Base-by-base conservation (phyloP, 495 filamentous ascomycete genomes). In the Neurospora sp. region DNA sequence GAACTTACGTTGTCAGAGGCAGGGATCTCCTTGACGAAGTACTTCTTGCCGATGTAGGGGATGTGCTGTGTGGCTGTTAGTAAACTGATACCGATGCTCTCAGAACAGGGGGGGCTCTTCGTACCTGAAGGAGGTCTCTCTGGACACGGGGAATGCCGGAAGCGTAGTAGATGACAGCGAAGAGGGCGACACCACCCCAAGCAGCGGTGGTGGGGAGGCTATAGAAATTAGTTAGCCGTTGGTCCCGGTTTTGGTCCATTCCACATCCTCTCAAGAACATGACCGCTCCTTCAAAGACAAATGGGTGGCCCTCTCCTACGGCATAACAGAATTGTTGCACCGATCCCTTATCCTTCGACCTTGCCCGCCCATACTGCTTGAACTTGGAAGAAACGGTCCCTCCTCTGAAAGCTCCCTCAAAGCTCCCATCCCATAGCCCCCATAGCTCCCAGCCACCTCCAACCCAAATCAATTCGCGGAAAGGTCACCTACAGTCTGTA, bases 121-220 rank as follows among this genome's bases (percentile, higher is more conserved):
- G n/a, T 76, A 81, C 82, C 79, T 78, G 78, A n/a, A 87, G 81
- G 78, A 91, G 85, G 74, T 91, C 89, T 22, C 76, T 72, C 76
- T 85, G 78, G 72, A 91, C 82, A 40, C 78, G 76, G 53, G 89
- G 89, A 38, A 91, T 86, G 71, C 87, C 88, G 35, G 87, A 88
- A 78, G 88, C 86, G 79, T 84, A 88, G 83, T 82, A 89, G 75
- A 91, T 82, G 71, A 87, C 84, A 76, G 84, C 83, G 76, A 89
- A 83, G 72, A 88, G 84, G 68, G 84, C 88, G 42, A 86, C 84
- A 53, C 82, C 85, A 71, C 87, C 88, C 78, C 89, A 89, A 14
- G 79, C 79, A 69, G 53, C 53, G 53, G 53, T 1, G 12, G 6
- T 9, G 53, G 53, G 53, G 53, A 66, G 53, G 53, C 53, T 66